Conservation (phyloP, 768 basidiomycete genomes). For the Suillus brevipes region DNA sequence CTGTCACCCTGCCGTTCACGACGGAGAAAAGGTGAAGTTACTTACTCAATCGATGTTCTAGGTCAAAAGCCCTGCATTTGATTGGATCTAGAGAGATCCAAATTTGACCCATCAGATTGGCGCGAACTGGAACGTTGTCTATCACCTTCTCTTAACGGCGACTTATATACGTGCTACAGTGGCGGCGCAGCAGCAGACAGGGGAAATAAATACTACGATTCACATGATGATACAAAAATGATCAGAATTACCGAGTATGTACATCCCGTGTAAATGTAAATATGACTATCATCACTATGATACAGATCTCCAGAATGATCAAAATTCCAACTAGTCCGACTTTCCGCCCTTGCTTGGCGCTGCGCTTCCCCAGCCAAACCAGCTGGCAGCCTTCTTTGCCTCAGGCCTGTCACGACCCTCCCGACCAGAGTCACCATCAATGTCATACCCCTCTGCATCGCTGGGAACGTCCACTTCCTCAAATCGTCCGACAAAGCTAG, state of each 20-base stretch:
- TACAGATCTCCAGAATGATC: background rate
- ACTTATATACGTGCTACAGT: background rate
- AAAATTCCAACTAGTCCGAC: conserved; percentile 17
- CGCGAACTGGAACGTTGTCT: background rate
- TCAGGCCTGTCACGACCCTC: conserved; percentile 23
- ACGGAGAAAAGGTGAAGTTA: background rate
- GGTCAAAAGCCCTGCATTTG: background rate
- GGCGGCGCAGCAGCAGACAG: background rate
- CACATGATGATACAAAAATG: background rate
- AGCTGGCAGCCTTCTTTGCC: conserved; percentile 33
- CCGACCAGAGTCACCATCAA: conserved; percentile 22
- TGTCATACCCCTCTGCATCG: conserved; percentile 66
- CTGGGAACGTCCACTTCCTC: conserved; percentile 75
- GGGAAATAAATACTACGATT: background rate
- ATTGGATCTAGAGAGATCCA: background rate
- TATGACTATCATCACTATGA: background rate
- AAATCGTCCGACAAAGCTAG: conserved; percentile 44
- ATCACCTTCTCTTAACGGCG: background rate
- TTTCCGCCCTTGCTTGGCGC: conserved; percentile 20
- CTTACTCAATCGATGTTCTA: background rate
- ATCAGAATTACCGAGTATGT: background rate
- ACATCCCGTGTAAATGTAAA: background rate
- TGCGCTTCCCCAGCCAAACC: conserved; percentile 35
- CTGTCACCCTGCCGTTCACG: background rate
- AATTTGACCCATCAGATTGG: background rate